Evolutionary conservation across 1,284 basidiomycete genomes (phyloP), one percentile per base, ranked within the genome.

Genomic region (Moniliella sp.): DNA sequence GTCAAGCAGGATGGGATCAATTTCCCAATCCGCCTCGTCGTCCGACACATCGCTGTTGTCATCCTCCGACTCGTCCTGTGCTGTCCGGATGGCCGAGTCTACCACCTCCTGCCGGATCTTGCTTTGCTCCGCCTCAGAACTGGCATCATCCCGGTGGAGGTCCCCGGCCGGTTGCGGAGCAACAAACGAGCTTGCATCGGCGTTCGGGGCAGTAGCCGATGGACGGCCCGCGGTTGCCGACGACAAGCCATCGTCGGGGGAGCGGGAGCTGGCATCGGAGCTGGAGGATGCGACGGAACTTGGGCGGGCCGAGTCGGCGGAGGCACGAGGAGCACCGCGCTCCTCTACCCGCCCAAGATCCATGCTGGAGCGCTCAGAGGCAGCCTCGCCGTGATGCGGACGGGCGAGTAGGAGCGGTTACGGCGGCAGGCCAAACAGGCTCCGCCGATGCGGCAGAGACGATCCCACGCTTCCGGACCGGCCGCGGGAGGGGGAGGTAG

Each of bases 1-100:
- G 40, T 51, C 48, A 11, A 43, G 23, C 7, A 32, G 8, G 3
- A 23, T 25, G 11, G 18, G 18, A 21, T 32, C 31, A 25, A 32
- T 32, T 3, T 25, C 19, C 23, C 26, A 21, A 10, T 18, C 18
- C 9, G 18, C 31, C 5, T 32, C 31, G 8, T 18, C 15, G 21
- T 12, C 18, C 4, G 14, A 16, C 2, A 15, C 30, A 14, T 18
- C 13, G 15, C 15, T 31, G 7, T 25, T 21, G 18, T 31, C 29
- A 18, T 23, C n/a, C 21, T 23, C 21, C n/a, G 21, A n/a, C 21
- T 23, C 21, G 21, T 7, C n/a, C n/a, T 7, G 8, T 7, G 8
- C 21, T 7, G 7, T 23, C 21, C 8, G n/a, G n/a, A 23, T 23
- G 21, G 21, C 21, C 21, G 21, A n/a, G 8, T 23, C n/a, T n/a